Conservation (phyloP, 2,329 filamentous ascomycete species). For the Alternaria arborescens region DNA sequence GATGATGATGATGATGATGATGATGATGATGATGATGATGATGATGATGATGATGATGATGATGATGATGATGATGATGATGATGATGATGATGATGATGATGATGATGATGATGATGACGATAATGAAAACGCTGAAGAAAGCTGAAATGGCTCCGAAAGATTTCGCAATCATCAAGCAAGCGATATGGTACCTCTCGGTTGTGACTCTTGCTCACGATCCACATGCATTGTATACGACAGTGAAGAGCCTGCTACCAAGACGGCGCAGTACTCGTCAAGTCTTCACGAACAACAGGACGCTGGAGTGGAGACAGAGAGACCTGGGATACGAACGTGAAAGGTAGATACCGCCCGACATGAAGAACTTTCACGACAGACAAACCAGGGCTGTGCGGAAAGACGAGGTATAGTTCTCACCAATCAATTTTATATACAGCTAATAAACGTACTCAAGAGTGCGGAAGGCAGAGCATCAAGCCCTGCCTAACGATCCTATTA, state of each 20-base stretch:
- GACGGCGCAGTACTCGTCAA: too few species aligned
- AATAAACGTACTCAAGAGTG: background rate
- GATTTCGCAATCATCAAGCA: background rate
- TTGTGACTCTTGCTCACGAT: too few species aligned
- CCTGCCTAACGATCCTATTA: background rate
- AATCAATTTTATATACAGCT: slow-evolving; percentile 7
- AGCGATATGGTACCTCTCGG: background rate
- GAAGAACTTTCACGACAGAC: background rate
- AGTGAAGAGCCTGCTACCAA: too few species aligned
- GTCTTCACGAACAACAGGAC: too few species aligned
- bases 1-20: background rate
- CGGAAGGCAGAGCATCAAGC: background rate
- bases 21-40: background rate
- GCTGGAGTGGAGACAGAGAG: too few species aligned
- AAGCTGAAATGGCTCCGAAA: background rate
- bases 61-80: background rate
- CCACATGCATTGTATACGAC: too few species aligned
- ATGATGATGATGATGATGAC: background rate
- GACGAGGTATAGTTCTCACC: background rate
- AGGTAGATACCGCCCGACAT: background rate
- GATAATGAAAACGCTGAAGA: background rate
- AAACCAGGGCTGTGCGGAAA: background rate
- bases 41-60: background rate
- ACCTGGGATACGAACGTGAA: background rate
- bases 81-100: background rate